These are phyloP conservation scores for Brasilioporus rufonigricans DNA, from an alignment of 768 basidiomycete genomes.

Conservation along the genomic window DNA sequence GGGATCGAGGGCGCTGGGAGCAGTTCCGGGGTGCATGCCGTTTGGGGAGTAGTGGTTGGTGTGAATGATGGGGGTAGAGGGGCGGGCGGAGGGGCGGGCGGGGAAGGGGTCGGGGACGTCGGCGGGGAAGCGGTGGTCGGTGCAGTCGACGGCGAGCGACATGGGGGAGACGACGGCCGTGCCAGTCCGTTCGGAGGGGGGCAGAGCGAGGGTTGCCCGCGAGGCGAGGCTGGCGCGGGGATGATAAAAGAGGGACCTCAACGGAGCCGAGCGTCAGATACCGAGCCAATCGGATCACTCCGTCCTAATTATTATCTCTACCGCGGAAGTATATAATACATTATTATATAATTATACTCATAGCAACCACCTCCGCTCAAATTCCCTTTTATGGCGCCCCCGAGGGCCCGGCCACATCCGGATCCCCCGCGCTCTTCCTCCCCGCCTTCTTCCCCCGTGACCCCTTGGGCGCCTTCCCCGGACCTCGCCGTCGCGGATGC, in stretches of 20 bases:
- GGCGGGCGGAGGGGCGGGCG: slow-evolving; percentile 24
- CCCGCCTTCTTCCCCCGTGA: slow-evolving; percentile 43
- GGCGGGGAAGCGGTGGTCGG: slow-evolving; percentile 48
- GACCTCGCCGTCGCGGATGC: slow-evolving; percentile 59
- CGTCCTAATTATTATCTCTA: slow-evolving; percentile 15
- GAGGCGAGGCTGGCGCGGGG: slow-evolving; percentile 65
- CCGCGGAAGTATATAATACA: slow-evolving; percentile 31
- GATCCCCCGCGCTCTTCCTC: slow-evolving; percentile 23
- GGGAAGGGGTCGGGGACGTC: slow-evolving; percentile 39
- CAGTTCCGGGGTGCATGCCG: slow-evolving; percentile 29
- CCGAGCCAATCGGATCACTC: slow-evolving; percentile 64
- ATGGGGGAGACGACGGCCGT: slow-evolving; percentile 25
- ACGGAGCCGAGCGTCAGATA: slow-evolving; percentile 48
- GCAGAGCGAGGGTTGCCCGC: slow-evolving; percentile 51
- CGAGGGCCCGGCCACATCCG: slow-evolving; percentile 29
- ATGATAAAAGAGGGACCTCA: slow-evolving; percentile 47
- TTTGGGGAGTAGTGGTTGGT: slow-evolving; percentile 18
- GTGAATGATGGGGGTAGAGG: slow-evolving; percentile 26
- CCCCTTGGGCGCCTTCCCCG: slow-evolving; percentile 71
- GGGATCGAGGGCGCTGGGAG: slow-evolving; percentile 27
- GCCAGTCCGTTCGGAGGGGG: slow-evolving; percentile 41
- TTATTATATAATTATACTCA: slow-evolving; percentile 24
- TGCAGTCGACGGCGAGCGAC: slow-evolving; percentile 57
- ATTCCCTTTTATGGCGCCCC: slow-evolving; percentile 23
- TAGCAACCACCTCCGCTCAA: slow-evolving; percentile 14